Percentiles rank a stretch among this genome's conserved stretches.
Evolutionary conservation across 805 yeast species (phyloP).

Genomic region (Scheffersomyces lignosus): DNA sequence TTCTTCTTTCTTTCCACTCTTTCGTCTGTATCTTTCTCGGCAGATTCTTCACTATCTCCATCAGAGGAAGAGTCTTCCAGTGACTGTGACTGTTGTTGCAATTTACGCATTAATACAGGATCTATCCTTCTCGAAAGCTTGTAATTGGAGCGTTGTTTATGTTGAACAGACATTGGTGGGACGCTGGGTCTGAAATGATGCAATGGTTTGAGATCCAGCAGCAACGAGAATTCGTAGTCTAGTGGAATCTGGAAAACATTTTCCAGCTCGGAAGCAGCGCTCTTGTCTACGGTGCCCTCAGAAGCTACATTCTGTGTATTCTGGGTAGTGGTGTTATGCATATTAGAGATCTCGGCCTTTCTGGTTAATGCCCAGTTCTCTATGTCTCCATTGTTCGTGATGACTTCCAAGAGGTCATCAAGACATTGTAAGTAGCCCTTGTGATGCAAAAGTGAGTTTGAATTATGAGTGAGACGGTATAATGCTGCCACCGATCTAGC

Average conservation of each 20-base stretch:
- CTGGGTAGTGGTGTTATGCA: constrained; percentile 3
- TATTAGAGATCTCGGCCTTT: constrained; percentile 39
- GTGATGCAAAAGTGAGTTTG: constrained; percentile 46
- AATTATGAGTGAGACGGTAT: constrained; percentile 59
- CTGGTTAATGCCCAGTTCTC: constrained; percentile 54
- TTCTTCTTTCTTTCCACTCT: constrained; percentile 4
- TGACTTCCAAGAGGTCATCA: constrained; percentile 50
- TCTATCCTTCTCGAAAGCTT: constrained; percentile 2
- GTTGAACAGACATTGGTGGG: constrained; percentile 41
- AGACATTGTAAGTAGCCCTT: constrained; percentile 64
- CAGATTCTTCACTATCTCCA: constrained; percentile 16
- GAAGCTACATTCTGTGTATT: constrained; percentile 1
- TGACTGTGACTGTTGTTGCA: constrained; percentile 7
- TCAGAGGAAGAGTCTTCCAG: constrained; percentile 18
- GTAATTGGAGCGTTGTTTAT: constrained; percentile 13
- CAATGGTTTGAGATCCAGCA: constrained; percentile 26
- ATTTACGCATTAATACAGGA: constrained; percentile 7
- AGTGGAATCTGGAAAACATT: constrained; percentile 15
- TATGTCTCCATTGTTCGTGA: constrained; percentile 44
- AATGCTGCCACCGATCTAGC: constrained; percentile 49
- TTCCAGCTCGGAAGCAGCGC: constrained; percentile 1
- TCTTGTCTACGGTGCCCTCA: constrained; percentile 19
- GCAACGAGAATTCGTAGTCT: constrained; percentile 33
- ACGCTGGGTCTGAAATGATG: constrained; percentile 33
- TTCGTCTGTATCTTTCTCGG: constrained; percentile 11